Percentiles rank a stretch among this genome's conserved stretches.
Conservation (phyloP, 2,329 filamentous ascomycete genomes). For the Westerdykella sp. region DNA sequence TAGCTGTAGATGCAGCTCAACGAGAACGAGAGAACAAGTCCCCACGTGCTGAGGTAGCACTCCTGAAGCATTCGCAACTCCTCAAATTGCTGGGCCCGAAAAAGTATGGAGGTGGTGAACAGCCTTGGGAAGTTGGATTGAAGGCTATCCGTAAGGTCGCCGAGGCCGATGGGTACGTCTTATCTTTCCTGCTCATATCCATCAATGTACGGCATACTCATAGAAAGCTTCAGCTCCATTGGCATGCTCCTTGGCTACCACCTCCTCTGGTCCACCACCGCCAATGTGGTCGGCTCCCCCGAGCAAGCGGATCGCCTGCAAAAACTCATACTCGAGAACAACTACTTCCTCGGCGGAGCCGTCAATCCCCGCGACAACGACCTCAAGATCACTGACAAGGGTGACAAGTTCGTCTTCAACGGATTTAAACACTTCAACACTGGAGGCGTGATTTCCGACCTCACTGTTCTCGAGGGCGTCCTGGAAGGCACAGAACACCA, state of each 20-base stretch:
- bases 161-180: conserved; percentile 52
- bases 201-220: neutral
- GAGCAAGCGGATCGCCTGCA: conserved; percentile 55
- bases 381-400: conserved; percentile 50
- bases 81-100: conserved; percentile 47
- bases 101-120: conserved; percentile 49
- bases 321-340: conserved; percentile 55
- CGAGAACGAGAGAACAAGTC: conserved; percentile 50
- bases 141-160: conserved; percentile 57
- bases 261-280: conserved; percentile 57
- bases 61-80: conserved; percentile 49
- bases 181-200: conserved; percentile 1
- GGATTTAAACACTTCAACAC: conserved; percentile 63
- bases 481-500: conserved; percentile 54
- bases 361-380: conserved; percentile 62
- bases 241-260: conserved; percentile 63
- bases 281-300: conserved; percentile 53
- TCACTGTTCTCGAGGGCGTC: conserved; percentile 60
- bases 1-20: conserved; percentile 44
- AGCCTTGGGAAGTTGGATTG: conserved; percentile 52
- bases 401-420: conserved; percentile 53
- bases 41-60: conserved; percentile 45
- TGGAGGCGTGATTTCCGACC: conserved; percentile 59
- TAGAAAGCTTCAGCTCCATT: conserved; percentile 42
- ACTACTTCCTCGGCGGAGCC: conserved; percentile 59